Evolutionary conservation across 1,284 basidiomycete species (phyloP).

Genomic region (Ganoderma lingzhi): DNA sequence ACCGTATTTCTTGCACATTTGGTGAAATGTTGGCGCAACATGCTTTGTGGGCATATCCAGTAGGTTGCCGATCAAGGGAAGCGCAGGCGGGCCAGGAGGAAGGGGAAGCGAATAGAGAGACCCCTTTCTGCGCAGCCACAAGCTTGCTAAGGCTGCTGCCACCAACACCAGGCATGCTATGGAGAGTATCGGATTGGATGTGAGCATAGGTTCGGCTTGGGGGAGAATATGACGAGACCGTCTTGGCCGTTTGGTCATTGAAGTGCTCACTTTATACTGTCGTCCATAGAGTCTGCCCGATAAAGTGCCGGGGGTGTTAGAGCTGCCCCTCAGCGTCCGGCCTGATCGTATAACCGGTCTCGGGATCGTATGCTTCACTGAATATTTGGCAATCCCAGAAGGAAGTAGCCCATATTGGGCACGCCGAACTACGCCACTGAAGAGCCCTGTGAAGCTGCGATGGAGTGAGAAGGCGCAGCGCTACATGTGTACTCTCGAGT

Average conservation of each 20-base stretch:
- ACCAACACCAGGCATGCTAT: background rate
- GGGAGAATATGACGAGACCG: background rate
- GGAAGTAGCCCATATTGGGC: background rate
- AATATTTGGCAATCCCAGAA: background rate
- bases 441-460: background rate
- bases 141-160: background rate
- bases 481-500: background rate
- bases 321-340: background rate
- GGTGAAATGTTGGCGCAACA: conserved; percentile 18
- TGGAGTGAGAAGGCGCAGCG: background rate
- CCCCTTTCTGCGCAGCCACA: background rate
- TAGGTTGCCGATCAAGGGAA: conserved; percentile 32
- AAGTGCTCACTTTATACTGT: background rate
- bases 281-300: background rate
- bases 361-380: background rate
- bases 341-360: background rate
- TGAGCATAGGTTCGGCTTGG: background rate
- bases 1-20: conserved; percentile 32
- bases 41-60: conserved; percentile 28
- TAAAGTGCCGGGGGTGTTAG: background rate
- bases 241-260: background rate
- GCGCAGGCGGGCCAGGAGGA: conserved; percentile 23
- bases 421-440: background rate
- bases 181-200: background rate
- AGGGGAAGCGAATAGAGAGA: background rate